These are phyloP conservation scores for Apophysomyces trapeziformis DNA, from an alignment of 371 early-diverging fungal genomes.

Conservation along the genomic window DNA sequence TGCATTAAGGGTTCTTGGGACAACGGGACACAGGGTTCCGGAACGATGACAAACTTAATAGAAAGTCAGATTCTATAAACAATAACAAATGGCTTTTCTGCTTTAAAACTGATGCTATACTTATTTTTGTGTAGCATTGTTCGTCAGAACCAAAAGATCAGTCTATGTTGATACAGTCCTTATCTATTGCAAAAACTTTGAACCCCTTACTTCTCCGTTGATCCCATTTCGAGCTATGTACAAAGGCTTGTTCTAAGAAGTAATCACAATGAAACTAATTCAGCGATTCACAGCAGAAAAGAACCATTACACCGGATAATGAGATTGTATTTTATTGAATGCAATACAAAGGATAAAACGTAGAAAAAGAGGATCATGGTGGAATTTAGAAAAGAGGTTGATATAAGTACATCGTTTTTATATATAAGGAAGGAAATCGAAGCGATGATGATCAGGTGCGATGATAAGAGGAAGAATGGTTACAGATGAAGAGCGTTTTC, in stretches of 20 bases:
- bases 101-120: too few relatives aligned
- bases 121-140: neutral
- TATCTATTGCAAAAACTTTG: neutral
- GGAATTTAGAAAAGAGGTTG: conserved; percentile 2
- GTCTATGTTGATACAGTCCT: neutral
- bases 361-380: neutral
- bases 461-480: neutral
- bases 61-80: too few relatives aligned
- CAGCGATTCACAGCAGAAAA: neutral
- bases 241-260: too few relatives aligned
- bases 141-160: neutral
- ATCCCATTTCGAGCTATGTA: too few relatives aligned
- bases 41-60: too few relatives aligned
- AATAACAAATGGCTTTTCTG: too few relatives aligned
- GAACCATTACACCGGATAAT: neutral
- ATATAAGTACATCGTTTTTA: neutral
- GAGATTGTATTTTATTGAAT: neutral
- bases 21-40: too few relatives aligned
- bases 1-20: too few relatives aligned
- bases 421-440: neutral
- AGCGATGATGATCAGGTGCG: neutral
- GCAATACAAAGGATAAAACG: neutral
- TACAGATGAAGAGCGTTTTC: neutral
- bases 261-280: too few relatives aligned
- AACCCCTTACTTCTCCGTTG: neutral